These are phyloP conservation scores for Hanseniaspora pseudoguilliermondii DNA, from an alignment of 805 yeast species.

Conservation along the genomic window DNA sequence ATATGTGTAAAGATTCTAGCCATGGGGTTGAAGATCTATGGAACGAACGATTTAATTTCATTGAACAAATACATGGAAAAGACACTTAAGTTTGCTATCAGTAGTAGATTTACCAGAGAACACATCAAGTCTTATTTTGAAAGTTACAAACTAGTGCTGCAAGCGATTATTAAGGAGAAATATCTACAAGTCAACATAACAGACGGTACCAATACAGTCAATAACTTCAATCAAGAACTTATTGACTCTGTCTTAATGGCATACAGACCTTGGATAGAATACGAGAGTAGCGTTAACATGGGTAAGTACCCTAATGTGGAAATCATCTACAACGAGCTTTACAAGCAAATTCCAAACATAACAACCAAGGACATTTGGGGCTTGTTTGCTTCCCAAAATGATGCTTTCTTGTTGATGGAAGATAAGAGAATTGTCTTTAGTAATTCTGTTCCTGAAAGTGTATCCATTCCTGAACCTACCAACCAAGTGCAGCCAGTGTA, in stretches of 20 bases:
- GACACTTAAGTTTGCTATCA: not conserved
- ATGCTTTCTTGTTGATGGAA: not conserved
- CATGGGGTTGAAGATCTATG: slow-evolving; percentile 3
- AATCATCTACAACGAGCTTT: slow-evolving; percentile 1
- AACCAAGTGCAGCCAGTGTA: not conserved
- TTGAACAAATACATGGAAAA: slow-evolving; percentile 2
- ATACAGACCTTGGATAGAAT: slow-evolving; percentile 1
- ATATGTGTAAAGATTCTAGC: slow-evolving; percentile 5
- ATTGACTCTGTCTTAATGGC: not conserved
- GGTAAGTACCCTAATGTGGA: slow-evolving; percentile 12
- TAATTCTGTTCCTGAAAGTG: not conserved
- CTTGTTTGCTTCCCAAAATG: slow-evolving; percentile 1
- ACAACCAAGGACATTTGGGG: slow-evolving; percentile 4
- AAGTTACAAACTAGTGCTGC: not conserved
- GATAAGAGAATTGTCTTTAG: not conserved
- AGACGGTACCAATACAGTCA: not conserved
- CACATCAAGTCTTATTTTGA: slow-evolving; percentile 9
- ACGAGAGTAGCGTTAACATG: slow-evolving; percentile 7
- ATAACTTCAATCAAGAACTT: not conserved
- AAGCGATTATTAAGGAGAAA: not conserved
- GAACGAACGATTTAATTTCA: not conserved
- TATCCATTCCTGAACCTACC: not conserved
- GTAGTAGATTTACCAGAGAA: slow-evolving; percentile 3
- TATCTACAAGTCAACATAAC: not conserved
- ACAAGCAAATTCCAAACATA: not conserved